phyloP scores from a whole-genome alignment of 1,139 yeast genomes.

The Debaryomyces nepalensis region DNA sequence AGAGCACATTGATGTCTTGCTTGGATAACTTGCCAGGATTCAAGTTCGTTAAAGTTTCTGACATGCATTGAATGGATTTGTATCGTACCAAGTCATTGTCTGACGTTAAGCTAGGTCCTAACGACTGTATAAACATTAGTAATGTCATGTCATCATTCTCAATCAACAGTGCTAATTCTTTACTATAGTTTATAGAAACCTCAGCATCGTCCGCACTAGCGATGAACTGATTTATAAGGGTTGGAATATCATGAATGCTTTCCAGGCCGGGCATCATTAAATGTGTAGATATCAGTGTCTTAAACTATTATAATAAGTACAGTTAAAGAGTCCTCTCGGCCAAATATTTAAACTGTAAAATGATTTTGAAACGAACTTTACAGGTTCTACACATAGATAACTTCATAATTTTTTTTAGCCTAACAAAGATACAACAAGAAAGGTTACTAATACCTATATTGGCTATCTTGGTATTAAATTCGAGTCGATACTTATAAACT shows the following conservation, averaged over 20 bases:
- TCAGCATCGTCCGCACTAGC: constrained; percentile 29
- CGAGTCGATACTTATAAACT: not conserved
- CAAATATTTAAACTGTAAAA: constrained; percentile 9
- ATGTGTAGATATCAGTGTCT: not conserved
- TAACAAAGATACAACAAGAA: too few species aligned
- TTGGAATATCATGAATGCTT: constrained; percentile 24
- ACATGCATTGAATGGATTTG: constrained; percentile 62
- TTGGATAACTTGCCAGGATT: constrained; percentile 46
- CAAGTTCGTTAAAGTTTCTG: constrained; percentile 50
- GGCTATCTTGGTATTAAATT: not conserved
- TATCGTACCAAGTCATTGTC: constrained; percentile 59
- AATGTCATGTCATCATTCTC: constrained; percentile 29
- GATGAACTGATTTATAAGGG: constrained; percentile 41
- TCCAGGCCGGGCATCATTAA: constrained; percentile 8
- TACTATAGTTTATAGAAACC: constrained; percentile 22
- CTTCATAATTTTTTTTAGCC: not conserved
- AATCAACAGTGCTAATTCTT: constrained; percentile 30
- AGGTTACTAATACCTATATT: too few species aligned
- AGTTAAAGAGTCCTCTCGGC: too few species aligned
- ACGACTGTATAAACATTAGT: constrained; percentile 39
- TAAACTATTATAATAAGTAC: too few species aligned
- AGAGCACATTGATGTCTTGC: constrained; percentile 70
- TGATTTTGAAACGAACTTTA: constrained; percentile 2
- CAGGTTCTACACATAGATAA: not conserved
- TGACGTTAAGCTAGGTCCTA: constrained; percentile 63